These are phyloP conservation scores for Starmerella vitae DNA, from an alignment of 805 yeast species.

Conservation along the genomic window DNA sequence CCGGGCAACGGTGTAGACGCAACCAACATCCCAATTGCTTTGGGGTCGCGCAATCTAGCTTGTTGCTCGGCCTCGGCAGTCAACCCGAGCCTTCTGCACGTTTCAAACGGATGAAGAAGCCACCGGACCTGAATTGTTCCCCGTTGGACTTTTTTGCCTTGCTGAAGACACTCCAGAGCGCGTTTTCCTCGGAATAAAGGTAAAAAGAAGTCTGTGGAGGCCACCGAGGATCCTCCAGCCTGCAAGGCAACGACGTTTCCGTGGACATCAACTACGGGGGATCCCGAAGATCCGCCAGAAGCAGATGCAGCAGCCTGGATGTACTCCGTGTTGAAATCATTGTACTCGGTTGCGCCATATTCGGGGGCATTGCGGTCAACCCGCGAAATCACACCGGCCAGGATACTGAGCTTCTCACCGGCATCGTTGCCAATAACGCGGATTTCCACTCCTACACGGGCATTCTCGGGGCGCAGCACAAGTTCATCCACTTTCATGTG, in stretches of 20 bases:
- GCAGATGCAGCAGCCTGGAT: constrained; percentile 95
- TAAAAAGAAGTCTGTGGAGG: constrained; percentile 83
- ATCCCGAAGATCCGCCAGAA: constrained; percentile 90
- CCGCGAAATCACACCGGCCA: constrained; percentile 72
- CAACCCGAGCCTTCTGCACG: constrained; percentile 76
- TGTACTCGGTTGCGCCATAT: constrained; percentile 75
- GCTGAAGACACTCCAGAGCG: constrained; percentile 64
- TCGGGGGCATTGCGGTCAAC: constrained; percentile 91
- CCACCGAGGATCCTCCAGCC: constrained; percentile 86
- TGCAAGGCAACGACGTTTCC: constrained; percentile 84
- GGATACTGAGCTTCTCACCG: constrained; percentile 80
- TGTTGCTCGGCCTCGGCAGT: constrained; percentile 56
- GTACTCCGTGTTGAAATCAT: constrained; percentile 87
- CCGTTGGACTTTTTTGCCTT: constrained; percentile 48
- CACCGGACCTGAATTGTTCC: constrained; percentile 91
- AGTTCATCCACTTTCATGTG: constrained; percentile 60
- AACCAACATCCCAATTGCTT: constrained; percentile 64
- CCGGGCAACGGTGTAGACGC: constrained; percentile 70
- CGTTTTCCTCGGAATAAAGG: constrained; percentile 75
- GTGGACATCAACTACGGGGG: constrained; percentile 84
- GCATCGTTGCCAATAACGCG: constrained; percentile 95
- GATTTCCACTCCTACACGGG: constrained; percentile 84
- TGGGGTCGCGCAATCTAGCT: constrained; percentile 59
- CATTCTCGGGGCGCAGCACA: constrained; percentile 62
- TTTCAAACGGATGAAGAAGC: constrained; percentile 76